Conservation (phyloP, 306 rosid species). For the Sophora flavescens region DNA sequence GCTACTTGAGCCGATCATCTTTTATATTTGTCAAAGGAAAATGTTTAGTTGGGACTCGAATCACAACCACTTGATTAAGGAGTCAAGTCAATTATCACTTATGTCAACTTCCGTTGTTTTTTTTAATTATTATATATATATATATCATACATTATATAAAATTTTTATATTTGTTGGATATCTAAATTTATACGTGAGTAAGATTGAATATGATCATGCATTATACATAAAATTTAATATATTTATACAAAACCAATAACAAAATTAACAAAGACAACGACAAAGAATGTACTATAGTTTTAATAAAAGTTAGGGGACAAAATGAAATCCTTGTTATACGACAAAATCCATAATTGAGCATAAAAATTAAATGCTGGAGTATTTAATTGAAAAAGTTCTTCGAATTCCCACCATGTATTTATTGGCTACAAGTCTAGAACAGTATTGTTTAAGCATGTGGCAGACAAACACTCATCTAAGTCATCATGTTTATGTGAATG, state of each 20-base stretch:
- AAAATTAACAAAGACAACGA: too few relatives aligned
- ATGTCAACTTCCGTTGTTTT: too few relatives aligned
- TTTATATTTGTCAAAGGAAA: constrained; percentile 30
- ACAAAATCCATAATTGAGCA: constrained; percentile 49
- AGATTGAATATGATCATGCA: too few relatives aligned
- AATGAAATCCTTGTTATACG: constrained; percentile 27
- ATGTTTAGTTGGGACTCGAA: too few relatives aligned
- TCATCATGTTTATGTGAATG: not conserved
- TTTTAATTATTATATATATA: too few relatives aligned
- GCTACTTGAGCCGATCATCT: constrained; percentile 22
- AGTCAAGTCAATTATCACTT: too few relatives aligned
- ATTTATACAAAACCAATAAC: too few relatives aligned
- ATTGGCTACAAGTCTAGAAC: constrained; percentile 30
- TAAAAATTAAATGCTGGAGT: not conserved
- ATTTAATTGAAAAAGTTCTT: constrained; percentile 1
- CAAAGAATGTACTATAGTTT: not conserved
- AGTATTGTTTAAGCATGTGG: not conserved
- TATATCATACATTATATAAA: too few relatives aligned
- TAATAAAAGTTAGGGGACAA: constrained; percentile 32
- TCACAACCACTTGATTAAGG: too few relatives aligned
- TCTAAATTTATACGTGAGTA: too few relatives aligned
- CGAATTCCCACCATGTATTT: constrained; percentile 17
- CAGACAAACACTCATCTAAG: not conserved
- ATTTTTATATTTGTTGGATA: not conserved
- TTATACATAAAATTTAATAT: too few relatives aligned